Base-by-base conservation (phyloP, 345 rosid genomes). In the Microthlaspi erraticum region DNA sequence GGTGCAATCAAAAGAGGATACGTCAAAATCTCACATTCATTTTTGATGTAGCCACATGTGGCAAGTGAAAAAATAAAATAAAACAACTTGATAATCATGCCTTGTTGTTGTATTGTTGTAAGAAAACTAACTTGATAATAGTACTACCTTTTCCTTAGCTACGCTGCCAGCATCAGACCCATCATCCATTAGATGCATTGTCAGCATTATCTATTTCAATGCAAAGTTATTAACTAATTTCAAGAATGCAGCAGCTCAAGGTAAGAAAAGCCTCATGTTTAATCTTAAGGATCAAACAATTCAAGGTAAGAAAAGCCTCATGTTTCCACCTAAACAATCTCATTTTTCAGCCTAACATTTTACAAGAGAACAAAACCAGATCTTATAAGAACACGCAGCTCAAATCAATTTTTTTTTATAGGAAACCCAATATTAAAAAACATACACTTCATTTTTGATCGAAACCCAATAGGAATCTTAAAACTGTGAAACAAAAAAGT, bases 171-270 rank as follows among this genome's bases (percentile, higher is more conserved):
- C 26, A 23, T 23, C 26, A 23, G 26, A 23, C 26, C 26, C 26
- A 23, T 20, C 23, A 20, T 2, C 23, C 23, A 20, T 20, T 2
- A 20, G 23, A 20, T 2, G 23, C 23, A 20, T 20, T 20, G 2
- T 2, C 23, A 20, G 23, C 23, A 20, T 23, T 23, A 1, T 23
- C 26, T 23, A 23, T 23, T 23, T 1, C 26, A 23, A 23, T 23
- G 2, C 26, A 2, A 23, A 23, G 26, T 23, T 23, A 23, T 94
- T 94, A 26, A 87, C 95, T 75, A 94, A 78, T 67, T 83, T 84
- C 75, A 94, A 79, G 79, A 94, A 94, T 2, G 99, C 97, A 19
- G 96, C 99, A 68, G 97, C 97, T 51, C 97, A 20, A 20, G 23
- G 23, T 20, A 20, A 20, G 23, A 20, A 20, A 20, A 20, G 23